Conservation (phyloP, 192 early-diverging fungal genomes). For the Backusella mclennaniae region DNA sequence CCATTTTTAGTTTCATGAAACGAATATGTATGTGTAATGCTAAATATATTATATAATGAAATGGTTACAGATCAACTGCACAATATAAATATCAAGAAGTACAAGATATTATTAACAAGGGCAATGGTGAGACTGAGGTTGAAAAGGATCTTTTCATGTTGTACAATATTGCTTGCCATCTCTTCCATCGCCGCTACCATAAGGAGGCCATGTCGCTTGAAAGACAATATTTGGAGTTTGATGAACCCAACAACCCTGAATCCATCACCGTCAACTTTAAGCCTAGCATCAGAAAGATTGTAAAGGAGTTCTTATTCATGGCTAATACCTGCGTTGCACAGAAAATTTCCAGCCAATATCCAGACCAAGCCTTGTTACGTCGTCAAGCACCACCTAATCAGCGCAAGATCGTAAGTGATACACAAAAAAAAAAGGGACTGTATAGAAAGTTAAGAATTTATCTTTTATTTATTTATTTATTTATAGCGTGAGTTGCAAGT, state of each 20-base stretch:
- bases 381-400: constrained; percentile 70
- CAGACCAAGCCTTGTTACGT: constrained; percentile 91
- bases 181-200: constrained; percentile 71
- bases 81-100: constrained; percentile 75
- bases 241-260: constrained; percentile 73
- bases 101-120: constrained; percentile 20
- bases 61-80: constrained; percentile 60
- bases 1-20: constrained; percentile 36
- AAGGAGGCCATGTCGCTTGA: constrained; percentile 85
- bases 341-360: constrained; percentile 86
- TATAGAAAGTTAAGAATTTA: neutral
- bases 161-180: constrained; percentile 65
- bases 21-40: no score
- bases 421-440: neutral
- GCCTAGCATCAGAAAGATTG: constrained; percentile 77
- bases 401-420: constrained; percentile 37
- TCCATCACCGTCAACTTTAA: constrained; percentile 83
- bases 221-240: constrained; percentile 86
- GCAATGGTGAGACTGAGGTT: constrained; percentile 26
- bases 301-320: constrained; percentile 96
- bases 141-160: constrained; percentile 22
- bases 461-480: neutral
- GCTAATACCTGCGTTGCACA: constrained; percentile 94
- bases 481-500: constrained; percentile 34
- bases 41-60: neutral